Evolutionary conservation across 1,139 yeast genomes (phyloP), one percentile per base, ranked within the genome.

Genomic region (Yamadazyma siamensis): DNA sequence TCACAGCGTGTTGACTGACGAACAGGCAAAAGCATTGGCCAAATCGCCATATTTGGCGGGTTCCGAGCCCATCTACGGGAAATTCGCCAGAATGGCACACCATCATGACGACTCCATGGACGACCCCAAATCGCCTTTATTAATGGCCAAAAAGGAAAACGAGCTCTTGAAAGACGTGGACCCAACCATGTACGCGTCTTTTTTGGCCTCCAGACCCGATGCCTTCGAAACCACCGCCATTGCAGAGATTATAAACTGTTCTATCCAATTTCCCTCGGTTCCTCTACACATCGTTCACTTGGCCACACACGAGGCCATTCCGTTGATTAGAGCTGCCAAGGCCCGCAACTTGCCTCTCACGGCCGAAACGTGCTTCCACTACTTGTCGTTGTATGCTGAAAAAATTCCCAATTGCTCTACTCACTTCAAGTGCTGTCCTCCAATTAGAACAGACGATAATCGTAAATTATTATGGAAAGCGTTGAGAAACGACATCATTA

Each of bases 331-430:
- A 31, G 69, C 74, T 15, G 96, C 96, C 4, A 77, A 77, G 43
- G 60, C 67, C 6, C 59, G 61, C 23, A 74, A 74, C 0, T 59
- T 80, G 34, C 80, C 80, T 16, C 61, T 82, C 25, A 66, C 94
- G 0, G 95, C 89, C 2, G 97, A 89, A 56, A 88, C 97, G 0
- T 88, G 96, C 55, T 89, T 86, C 75, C 97, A 89, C 54, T 89
- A 89, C 54, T 66, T 89, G 31, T 70, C 91, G 1, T 67, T 89
- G 23, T 67, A 72, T 13, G 84, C 96, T 4, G 96, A 88, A 50
- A 68, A 68, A 20, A 84, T 89, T 32, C 79, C 87, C 15, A 71
- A 77, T 47, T 75, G 84, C 38, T 77, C 81, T 13, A 88, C 96
- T 3, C 84, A 80, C 49, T 86, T 73, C 69, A 89, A 89, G 59